phyloP scores from a whole-genome alignment of 2,329 filamentous ascomycete genomes.

The Penicillium digitatum region DNA sequence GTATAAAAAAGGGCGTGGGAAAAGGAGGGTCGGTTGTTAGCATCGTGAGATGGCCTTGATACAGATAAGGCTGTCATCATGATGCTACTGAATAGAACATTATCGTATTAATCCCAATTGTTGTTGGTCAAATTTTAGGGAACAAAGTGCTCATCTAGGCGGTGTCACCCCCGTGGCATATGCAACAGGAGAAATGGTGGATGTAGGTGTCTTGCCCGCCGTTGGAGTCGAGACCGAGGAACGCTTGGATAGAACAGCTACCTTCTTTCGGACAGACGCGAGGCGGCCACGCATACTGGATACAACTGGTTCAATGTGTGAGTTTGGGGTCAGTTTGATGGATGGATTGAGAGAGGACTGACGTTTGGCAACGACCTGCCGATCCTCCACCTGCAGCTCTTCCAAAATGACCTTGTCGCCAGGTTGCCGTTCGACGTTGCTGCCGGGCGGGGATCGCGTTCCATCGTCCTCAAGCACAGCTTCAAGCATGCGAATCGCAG shows the following conservation, averaged over 20 bases:
- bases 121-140: not conserved
- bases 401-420: constrained; percentile 40
- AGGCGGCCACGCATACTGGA: constrained; percentile 49
- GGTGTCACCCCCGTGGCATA: constrained; percentile 34
- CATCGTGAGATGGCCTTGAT: not conserved
- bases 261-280: constrained; percentile 47
- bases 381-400: constrained; percentile 46
- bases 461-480: constrained; percentile 85
- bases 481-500: constrained; percentile 90
- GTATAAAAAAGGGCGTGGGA: not conserved
- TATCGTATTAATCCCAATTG: not conserved
- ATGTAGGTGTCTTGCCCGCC: constrained; percentile 29
- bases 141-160: constrained; percentile 26
- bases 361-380: constrained; percentile 50
- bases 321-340: not conserved
- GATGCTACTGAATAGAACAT: not conserved
- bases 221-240: constrained; percentile 36
- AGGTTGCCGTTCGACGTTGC: constrained; percentile 24
- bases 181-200: constrained; percentile 31
- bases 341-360: constrained; percentile 27
- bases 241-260: constrained; percentile 47
- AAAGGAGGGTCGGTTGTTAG: not conserved
- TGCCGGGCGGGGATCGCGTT: constrained; percentile 27
- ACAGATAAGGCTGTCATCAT: not conserved
- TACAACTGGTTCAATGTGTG: constrained; percentile 37